A percentile compares a stretch with the other conserved stretches of the same genome.
Evolutionary conservation across 805 yeast genomes (phyloP).

Genomic region (Wickerhamiella slavikovae): DNA sequence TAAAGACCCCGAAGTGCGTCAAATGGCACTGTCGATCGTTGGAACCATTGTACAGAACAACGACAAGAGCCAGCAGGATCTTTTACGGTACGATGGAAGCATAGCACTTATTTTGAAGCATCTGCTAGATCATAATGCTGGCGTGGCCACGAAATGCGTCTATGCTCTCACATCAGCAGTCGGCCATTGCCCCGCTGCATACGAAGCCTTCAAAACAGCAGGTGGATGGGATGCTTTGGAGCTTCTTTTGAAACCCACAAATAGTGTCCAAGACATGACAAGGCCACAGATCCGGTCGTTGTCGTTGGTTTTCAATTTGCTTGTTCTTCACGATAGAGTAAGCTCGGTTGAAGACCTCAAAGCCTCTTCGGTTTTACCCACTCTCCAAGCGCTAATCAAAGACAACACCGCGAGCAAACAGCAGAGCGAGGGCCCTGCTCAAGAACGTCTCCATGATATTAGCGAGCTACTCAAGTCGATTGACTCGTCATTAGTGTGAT

Average conservation of each 20-base stretch:
- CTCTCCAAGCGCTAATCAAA: too few relatives aligned
- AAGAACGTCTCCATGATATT: too few relatives aligned
- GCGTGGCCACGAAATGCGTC: slow-evolving; percentile 39
- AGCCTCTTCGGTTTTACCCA: not conserved
- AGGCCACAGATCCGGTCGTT: slow-evolving; percentile 1
- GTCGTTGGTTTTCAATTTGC: slow-evolving; percentile 1
- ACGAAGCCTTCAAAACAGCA: slow-evolving; percentile 29
- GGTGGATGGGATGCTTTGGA: slow-evolving; percentile 45
- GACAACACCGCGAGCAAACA: too few relatives aligned
- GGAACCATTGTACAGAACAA: slow-evolving; percentile 93
- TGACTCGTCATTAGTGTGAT: too few relatives aligned
- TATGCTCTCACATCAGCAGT: slow-evolving; percentile 60
- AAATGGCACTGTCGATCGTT: slow-evolving; percentile 47
- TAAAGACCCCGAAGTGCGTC: slow-evolving; percentile 26
- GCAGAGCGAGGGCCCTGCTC: too few relatives aligned
- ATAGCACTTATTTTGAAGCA: slow-evolving; percentile 15
- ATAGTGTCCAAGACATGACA: not conserved
- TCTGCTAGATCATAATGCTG: slow-evolving; percentile 11
- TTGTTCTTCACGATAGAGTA: not conserved
- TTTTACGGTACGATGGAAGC: slow-evolving; percentile 17
- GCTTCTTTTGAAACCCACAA: slow-evolving; percentile 6
- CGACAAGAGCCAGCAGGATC: slow-evolving; percentile 48
- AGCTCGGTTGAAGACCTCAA: not conserved
- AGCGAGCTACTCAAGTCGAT: too few relatives aligned
- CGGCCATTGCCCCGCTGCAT: slow-evolving; percentile 44